Evolutionary conservation across 768 basidiomycete genomes (phyloP), one percentile per base, ranked within the genome.

Genomic region (Russula olivacea): DNA sequence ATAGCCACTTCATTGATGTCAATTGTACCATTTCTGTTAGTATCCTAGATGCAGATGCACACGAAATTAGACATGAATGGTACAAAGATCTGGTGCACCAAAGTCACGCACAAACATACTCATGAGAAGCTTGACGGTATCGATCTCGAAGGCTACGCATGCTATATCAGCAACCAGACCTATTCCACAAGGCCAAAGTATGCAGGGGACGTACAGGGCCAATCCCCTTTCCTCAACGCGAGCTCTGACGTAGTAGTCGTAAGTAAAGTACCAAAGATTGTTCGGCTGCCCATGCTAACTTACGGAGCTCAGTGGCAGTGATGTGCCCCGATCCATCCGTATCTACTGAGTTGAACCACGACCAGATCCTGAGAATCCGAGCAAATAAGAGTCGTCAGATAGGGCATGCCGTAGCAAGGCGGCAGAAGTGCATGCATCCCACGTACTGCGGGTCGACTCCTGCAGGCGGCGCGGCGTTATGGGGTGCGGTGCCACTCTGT

Each of bases 61-160:
- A 43, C 34, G 21, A 15, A 43, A 30, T 51, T 5, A 30, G 17
- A 4, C n/a, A 34, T 10, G 12, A 28, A 45, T 7, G 19, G 5
- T 28, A 10, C 9, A 48, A 34, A 9, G 11, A 21, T 3, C 49
- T 17, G 36, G 43, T 4, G 15, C 25, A n/a, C 30, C 19, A 17
- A n/a, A 30, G 57, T 7, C 23, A 48, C 86, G 69, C 59, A 89
- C 89, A 72, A 93, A 93, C 65, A 92, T 83, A 32, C 79, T 79
- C 86, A 93, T 91, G 65, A 92, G 77, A 36, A 92, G 79, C 77
- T 90, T 91, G 72, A 92, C 87, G 28, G 91, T 93, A 69, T 92
- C 91, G 59, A 89, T 75, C 75, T 92, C 91, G 69, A 93, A 93
- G 9, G 86, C 89, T 90, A 58, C 9, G 38, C 45, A 59, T 36